A percentile compares a stretch with the other conserved stretches of the same genome.
Conservation (phyloP, 2,329 filamentous ascomycete species). For the Fusarium domesticum region DNA sequence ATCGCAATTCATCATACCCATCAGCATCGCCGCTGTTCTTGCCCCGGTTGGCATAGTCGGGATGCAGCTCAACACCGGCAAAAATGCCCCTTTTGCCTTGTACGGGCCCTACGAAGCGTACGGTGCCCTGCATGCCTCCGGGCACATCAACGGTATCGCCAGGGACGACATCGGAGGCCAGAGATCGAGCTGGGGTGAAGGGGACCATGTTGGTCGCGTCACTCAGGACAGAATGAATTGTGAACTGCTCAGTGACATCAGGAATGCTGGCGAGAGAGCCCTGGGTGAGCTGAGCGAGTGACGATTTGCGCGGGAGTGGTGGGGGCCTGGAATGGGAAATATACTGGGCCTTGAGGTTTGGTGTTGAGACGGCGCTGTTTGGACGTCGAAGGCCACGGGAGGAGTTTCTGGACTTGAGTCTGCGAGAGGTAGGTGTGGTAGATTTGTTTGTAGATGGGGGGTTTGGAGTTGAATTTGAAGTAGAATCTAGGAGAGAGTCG, state of each 20-base stretch:
- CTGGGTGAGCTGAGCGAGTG: constrained; percentile 65
- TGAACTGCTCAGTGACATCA: constrained; percentile 64
- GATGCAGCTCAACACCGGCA: constrained; percentile 83
- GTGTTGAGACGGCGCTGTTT: constrained; percentile 52
- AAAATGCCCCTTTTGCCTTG: constrained; percentile 88
- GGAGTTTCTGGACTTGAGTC: constrained; percentile 23
- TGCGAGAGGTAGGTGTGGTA: constrained; percentile 20
- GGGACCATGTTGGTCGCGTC: constrained; percentile 46
- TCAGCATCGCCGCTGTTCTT: constrained; percentile 98
- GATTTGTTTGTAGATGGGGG: constrained; percentile 7
- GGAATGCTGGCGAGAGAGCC: constrained; percentile 62
- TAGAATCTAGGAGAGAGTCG: background rate
- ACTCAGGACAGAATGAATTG: constrained; percentile 51
- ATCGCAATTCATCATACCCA: constrained; percentile 54
- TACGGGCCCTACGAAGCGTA: constrained; percentile 85
- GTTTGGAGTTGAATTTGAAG: background rate
- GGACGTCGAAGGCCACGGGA: constrained; percentile 44
- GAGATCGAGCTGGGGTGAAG: constrained; percentile 51
- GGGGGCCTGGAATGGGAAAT: constrained; percentile 46
- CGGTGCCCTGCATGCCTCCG: constrained; percentile 84
- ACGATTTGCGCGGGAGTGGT: constrained; percentile 65
- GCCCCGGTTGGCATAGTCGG: constrained; percentile 75
- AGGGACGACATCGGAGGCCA: constrained; percentile 57
- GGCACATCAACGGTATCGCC: constrained; percentile 89
- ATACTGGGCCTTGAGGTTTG: constrained; percentile 55